Evolutionary conservation across 2,329 filamentous ascomycete species (phyloP), one percentile per base, ranked within the genome.

Genomic region (Fusarium napiforme): DNA sequence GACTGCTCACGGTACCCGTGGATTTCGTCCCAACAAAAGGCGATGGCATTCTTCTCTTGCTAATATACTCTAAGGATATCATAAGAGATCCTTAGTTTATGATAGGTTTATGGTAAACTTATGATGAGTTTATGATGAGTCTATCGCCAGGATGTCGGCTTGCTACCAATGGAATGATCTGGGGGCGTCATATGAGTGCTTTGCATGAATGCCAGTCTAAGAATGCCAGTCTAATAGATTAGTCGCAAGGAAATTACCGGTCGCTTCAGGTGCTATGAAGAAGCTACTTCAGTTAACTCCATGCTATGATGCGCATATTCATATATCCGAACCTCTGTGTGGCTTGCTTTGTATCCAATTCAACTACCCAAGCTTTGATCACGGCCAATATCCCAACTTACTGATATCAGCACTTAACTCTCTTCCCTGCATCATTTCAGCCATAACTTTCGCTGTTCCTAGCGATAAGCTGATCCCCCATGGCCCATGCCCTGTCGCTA

Each of bases 401-500:
- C 69, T 74, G 16, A 94, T 82, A 82, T 93, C 88, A 3, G 87
- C 91, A 70, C 88, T 92, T 57, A 87, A 81, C 68, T 82, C 79
- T 68, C 85, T 82, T 4, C 89, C 91, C 75, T 89, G 85, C 46
- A 93, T 85, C 86, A 95, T 85, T 82, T 95, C 92, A 16, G 91
- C 87, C 83, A 95, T 83, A 10, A 93, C 89, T 73, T 88, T 87
- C 0, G 93, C 93, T 1, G 92, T 95, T 4, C 92, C 93, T 36
- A 93, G 81, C 21, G 85, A 85, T 77, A 90, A 78, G 53, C 85
- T 87, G 32, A 92, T 92, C 0, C 93, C 93, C 93, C 93, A 95
- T 0, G 93, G 91, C 1, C 93, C 93, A 83, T 95, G 93, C 0
- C 93, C 93, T 8, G 91, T 86, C 3, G 91, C 90, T 42, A 95